Conservation (phyloP, 106 monocot genomes). For the Posidonia australis region DNA sequence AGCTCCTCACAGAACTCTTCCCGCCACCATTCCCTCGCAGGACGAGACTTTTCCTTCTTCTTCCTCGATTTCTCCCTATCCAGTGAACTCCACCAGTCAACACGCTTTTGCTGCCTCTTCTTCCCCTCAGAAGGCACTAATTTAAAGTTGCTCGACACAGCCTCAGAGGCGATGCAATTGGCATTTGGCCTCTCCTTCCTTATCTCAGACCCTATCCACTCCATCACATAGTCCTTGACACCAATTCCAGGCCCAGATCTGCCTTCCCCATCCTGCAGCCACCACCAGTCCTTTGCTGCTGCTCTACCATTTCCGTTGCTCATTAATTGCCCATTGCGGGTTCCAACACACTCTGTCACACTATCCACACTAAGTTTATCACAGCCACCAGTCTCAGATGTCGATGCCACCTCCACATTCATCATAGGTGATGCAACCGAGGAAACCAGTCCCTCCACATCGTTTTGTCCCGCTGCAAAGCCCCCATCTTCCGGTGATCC, state of each 20-base stretch:
- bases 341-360: too few species aligned
- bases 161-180: conserved; percentile 17
- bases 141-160: neutral
- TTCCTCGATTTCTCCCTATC: conserved; percentile 35
- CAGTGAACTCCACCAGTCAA: conserved; percentile 56
- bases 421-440: conserved; percentile 18
- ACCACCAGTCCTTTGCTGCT: conserved; percentile 48
- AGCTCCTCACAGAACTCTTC: conserved; percentile 92
- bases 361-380: too few species aligned
- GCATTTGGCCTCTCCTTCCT: conserved; percentile 71
- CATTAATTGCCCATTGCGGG: neutral
- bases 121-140: too few species aligned
- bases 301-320: neutral
- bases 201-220: conserved; percentile 91
- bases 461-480: neutral
- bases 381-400: conserved; percentile 38
- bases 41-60: conserved; percentile 36
- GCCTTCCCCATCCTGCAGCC: conserved; percentile 41
- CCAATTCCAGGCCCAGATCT: conserved; percentile 18
- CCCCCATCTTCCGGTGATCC: conserved; percentile 25
- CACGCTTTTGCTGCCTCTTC: conserved; percentile 30
- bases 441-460: conserved; percentile 11
- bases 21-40: conserved; percentile 76
- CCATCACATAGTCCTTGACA: conserved; percentile 94
- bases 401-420: conserved; percentile 35